Evolutionary conservation across 129 eudicot species (phyloP), one percentile per base, ranked within the genome.

Genomic region (Mikania micrantha): DNA sequence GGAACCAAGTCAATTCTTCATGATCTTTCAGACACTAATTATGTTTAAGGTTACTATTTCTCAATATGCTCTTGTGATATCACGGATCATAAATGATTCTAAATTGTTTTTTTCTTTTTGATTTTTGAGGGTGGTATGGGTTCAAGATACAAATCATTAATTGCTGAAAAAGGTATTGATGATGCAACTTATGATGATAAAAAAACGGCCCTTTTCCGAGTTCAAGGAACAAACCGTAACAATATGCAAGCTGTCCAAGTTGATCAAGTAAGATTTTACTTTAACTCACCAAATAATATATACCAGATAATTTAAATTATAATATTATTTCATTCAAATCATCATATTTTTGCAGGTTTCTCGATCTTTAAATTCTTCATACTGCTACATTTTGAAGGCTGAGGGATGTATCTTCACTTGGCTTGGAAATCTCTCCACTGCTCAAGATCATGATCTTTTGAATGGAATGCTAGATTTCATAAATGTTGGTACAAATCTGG

Each of bases 391-490:
- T 48, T 77, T 87, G 12, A 83, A 84, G 71, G 86, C 80, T 74
- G 79, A 71, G 35, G 77, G 79, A 72, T 71, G 76, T 52, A 70
- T 82, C 41, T 87, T 75, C 82, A 73, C 83, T 44, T 87, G 95
- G 95, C 75, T 80, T 2, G 90, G 95, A 35, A 84, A 74, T 54
- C 83, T 81, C 31, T 68, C 95, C 28, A 59, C 95, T 40, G 59
- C 73, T 20, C 77, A 78, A 40, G 90, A 80, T 74, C 95, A 84
- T 36, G 95, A 87, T 73, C 78, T 87, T 69, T 74, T 84, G 12
- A 81, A 87, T 35, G 82, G 90, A 73, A 85, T 84, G 95, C 70
- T 87, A 53, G 87, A 81, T 73, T 66, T 84, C 64, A 76, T 87
- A 67, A 84, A 79, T 83, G 95, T 87, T 41, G 16, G 87, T 78